Conservation (phyloP, 352 stramenopile genomes). For the Phytopythium delawarense region DNA sequence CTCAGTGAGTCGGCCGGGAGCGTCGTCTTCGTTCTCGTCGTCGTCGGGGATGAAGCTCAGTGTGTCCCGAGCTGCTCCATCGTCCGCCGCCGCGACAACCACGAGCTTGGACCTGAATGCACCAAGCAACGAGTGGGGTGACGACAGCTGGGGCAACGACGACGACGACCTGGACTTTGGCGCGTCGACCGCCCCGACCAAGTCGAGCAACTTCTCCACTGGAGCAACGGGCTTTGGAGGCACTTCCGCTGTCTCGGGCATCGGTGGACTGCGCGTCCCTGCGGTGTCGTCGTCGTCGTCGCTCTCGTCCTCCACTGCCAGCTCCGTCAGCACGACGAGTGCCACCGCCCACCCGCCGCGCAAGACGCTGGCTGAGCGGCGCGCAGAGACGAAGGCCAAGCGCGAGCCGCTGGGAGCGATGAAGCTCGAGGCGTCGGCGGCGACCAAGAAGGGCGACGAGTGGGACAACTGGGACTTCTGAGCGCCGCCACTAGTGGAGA, state of each 20-base stretch:
- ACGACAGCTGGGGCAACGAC: constrained; percentile 61
- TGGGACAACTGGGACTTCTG: constrained; percentile 85
- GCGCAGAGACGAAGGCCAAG: constrained; percentile 56
- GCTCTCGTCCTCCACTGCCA: constrained; percentile 11
- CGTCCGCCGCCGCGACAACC: constrained; percentile 14
- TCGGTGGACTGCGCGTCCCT: constrained; percentile 1
- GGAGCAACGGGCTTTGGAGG: neutral
- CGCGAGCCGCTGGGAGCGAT: constrained; percentile 47
- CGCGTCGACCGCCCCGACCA: constrained; percentile 8
- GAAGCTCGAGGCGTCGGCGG: constrained; percentile 38
- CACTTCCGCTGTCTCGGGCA: neutral
- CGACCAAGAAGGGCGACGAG: constrained; percentile 49
- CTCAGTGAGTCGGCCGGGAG: constrained; percentile 15
- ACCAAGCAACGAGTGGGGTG: constrained; percentile 37
- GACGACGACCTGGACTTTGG: constrained; percentile 44
- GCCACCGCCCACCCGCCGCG: constrained; percentile 11
- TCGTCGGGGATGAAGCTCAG: constrained; percentile 50
- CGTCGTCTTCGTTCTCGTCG: constrained; percentile 33
- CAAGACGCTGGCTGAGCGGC: constrained; percentile 49
- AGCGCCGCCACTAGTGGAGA: neutral
- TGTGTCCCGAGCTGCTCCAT: constrained; percentile 21
- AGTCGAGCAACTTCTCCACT: constrained; percentile 12
- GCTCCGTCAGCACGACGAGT: constrained; percentile 10
- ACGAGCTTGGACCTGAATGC: constrained; percentile 22
- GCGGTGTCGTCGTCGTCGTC: neutral